Percentiles rank a stretch among this genome's conserved stretches.
Conservation (phyloP, 1,284 basidiomycete genomes). For the Ustilago bromivora region DNA sequence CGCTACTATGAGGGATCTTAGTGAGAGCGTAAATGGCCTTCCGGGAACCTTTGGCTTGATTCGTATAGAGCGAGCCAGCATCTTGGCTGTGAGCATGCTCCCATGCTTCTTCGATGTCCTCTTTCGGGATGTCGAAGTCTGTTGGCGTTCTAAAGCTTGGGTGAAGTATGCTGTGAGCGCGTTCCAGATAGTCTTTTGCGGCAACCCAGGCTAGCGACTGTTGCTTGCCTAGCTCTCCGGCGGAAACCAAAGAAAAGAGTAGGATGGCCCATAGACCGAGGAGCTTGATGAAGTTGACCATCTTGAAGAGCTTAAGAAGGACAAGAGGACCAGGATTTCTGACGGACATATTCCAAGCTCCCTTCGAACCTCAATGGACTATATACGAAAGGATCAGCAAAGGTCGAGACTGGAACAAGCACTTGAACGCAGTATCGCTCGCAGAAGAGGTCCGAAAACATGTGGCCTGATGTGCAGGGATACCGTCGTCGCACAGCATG, state of each 20-base stretch:
- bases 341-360: not conserved
- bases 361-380: not conserved
- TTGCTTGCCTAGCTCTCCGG: not conserved
- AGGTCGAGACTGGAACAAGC: no score
- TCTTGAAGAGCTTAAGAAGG: not conserved
- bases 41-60: not conserved
- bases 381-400: not conserved
- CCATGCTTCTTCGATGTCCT: not conserved
- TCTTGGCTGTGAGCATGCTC: not conserved
- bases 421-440: no score
- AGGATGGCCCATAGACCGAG: not conserved
- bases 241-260: not conserved
- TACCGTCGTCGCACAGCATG: no score
- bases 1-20: slow-evolving; percentile 1
- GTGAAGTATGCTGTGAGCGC: not conserved
- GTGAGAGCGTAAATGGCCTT: slow-evolving; percentile 7
- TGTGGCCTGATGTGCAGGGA: no score
- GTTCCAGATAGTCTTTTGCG: not conserved
- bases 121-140: not conserved
- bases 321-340: not conserved
- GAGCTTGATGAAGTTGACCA: not conserved
- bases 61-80: not conserved
- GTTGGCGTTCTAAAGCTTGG: not conserved
- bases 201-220: not conserved
- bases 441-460: no score